Percentiles rank a stretch among this genome's conserved stretches.
These are phyloP conservation scores for Alternaria hordeiaustralica DNA, from an alignment of 2,329 filamentous ascomycete species.

Conservation along the genomic window DNA sequence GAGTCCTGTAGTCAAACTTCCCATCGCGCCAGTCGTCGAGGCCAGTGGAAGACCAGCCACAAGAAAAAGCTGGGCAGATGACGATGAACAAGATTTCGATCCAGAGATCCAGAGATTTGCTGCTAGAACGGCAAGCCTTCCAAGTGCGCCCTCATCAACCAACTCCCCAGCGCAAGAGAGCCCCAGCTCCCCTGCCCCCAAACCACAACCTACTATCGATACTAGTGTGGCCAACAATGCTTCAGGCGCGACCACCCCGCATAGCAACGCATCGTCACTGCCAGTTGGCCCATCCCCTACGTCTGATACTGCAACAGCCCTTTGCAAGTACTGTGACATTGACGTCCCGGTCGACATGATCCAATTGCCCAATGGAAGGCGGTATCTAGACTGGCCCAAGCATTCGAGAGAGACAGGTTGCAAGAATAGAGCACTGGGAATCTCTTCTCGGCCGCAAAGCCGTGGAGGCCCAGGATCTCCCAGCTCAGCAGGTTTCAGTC, in stretches of 20 bases:
- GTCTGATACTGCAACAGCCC: background rate
- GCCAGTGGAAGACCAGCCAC: background rate
- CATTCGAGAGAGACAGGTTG: background rate
- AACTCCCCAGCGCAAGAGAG: background rate
- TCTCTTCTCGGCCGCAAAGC: background rate
- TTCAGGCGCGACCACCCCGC: background rate
- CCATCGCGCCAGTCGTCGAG: background rate
- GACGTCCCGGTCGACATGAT: background rate
- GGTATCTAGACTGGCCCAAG: background rate
- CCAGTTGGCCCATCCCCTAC: background rate
- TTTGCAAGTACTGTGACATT: background rate
- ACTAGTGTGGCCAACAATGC: background rate
- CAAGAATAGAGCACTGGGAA: accelerated
- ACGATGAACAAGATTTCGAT: background rate
- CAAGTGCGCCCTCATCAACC: background rate
- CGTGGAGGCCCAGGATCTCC: background rate
- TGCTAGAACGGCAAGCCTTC: background rate
- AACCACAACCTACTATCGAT: background rate
- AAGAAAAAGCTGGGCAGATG: background rate
- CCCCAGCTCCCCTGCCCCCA: background rate
- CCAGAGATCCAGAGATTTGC: background rate
- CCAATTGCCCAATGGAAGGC: background rate
- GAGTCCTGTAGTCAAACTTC: background rate
- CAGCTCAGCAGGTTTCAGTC: background rate
- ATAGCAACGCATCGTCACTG: background rate